Evolutionary conservation across 1,284 basidiomycete species (phyloP), one percentile per base, ranked within the genome.

Genomic region (Ceratobasidium papillatum): DNA sequence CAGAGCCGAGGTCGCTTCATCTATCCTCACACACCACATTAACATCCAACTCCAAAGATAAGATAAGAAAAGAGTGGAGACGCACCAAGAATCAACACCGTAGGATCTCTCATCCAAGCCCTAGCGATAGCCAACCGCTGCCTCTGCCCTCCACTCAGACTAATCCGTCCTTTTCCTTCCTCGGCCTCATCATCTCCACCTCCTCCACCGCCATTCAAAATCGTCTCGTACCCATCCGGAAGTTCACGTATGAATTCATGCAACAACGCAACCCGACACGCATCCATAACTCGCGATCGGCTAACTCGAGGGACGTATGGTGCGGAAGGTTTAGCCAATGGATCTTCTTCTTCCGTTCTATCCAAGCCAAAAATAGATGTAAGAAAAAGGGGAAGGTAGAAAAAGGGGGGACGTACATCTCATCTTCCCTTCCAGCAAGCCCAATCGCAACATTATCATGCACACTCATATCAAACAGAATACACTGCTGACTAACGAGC

Each of bases 1-100:
- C 74, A 99, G 88, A 4, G 97, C 96, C 1, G 95, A 98, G 5
- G 96, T 99, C 0, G 95, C 94, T 85, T 99, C 98, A 80, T 99
- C 98, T 96, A 81, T n/a, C n/a, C n/a, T n/a, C n/a, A 25, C 49
- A 78, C 74, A 64, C 36, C 0, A 45, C 56, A 17, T 66, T 49
- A 64, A 74, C n/a, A 19, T 45, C 62, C 38, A 54, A 73, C 36
- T 27, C 47, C 22, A 30, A 66, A 36, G 25, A 17, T 19, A 17
- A 59, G n/a, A 36, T 69, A 75, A 22, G 61, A 27, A 22, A n/a
- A 12, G 12, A 47, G 71, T n/a, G n/a, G n/a, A 27, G 71, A 86
- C 90, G 77, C 76, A 96, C 95, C 95, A 41, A 99, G 90, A 80
- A 99, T 93, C 76, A 99, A 85, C 19, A 99, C 91, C 0, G 91